These are phyloP conservation scores for Cyberlindnera amylophila DNA, from an alignment of 805 yeast species.

Conservation along the genomic window DNA sequence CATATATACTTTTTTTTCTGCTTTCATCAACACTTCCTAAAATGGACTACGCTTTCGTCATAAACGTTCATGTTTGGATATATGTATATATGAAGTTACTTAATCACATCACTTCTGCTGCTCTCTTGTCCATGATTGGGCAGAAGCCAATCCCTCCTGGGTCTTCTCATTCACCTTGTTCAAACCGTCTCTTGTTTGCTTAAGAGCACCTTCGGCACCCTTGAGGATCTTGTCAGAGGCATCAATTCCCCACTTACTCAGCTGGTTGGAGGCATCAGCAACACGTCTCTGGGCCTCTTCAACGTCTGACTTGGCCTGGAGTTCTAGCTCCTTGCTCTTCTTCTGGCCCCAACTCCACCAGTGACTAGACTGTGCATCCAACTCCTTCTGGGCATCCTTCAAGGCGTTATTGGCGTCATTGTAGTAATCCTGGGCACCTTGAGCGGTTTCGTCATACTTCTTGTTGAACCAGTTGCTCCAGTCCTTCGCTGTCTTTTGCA, in stretches of 20 bases:
- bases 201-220: conserved; percentile 29
- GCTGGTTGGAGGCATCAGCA: conserved; percentile 15
- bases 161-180: conserved; percentile 22
- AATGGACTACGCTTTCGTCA: too few relatives aligned
- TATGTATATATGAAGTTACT: neutral
- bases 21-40: too few relatives aligned
- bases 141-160: conserved; percentile 20
- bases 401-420: conserved; percentile 31
- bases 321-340: conserved; percentile 32
- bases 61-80: neutral
- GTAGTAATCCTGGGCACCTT: conserved; percentile 27
- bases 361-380: conserved; percentile 29
- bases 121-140: conserved; percentile 24
- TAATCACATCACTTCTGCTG: conserved; percentile 14
- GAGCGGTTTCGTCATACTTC: conserved; percentile 21
- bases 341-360: conserved; percentile 41
- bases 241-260: conserved; percentile 29
- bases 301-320: conserved; percentile 29
- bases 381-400: conserved; percentile 33
- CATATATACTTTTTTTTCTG: too few relatives aligned
- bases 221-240: conserved; percentile 30
- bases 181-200: conserved; percentile 26
- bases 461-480: conserved; percentile 25
- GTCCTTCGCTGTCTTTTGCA: conserved; percentile 14
- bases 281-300: conserved; percentile 26